Base-by-base conservation (phyloP, 768 basidiomycete species). In the Trametes meyenii region DNA sequence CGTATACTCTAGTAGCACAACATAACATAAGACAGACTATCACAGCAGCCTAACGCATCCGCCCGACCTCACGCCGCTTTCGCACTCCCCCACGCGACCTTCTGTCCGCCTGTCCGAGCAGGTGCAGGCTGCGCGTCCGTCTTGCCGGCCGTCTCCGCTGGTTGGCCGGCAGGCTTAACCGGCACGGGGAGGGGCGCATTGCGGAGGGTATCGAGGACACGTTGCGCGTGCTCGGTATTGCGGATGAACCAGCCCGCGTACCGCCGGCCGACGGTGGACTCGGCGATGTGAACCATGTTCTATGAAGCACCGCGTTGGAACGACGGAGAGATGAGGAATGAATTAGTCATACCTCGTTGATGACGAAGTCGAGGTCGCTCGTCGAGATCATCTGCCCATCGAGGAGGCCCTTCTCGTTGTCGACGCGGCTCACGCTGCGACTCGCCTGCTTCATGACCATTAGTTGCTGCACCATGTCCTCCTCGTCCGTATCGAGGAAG, bases 181-280 rank as follows among this genome's bases (percentile, higher is more conserved):
- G 67, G 65, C 16, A 66, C 64, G 3, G 86, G 86, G 12, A 88
- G 72, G 33, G 87, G 84, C 36, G 77, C 76, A 44, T 77, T 75
- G 63, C 80, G 87, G 66, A 97, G 78, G 61, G 88, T 88, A 68
- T 96, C 94, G 63, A 88, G 81, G 58, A 96, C 90, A 66, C 92
- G 85, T 70, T 94, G 91, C 24, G 94, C 88, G 66, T 94, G 86
- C 74, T 97, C 95, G 5, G 94, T 92, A 74, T 96, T 94, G 67
- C 94, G 89, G 76, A 98, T 96, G 78, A 98, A 98, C 92, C 94
- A 97, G 40, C 94, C 93, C 2, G 94, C 96, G 74, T 94, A 98
- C 50, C 94, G 87, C 48, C 96, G 79, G 16, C 95, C 94, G 19
- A 96, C 87, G 0, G 94, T 97, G 21, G 94, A 94, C 74, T 98